Evolutionary conservation across 2,329 filamentous ascomycete species (phyloP), one percentile per base, ranked within the genome.

Genomic region (Cladosporium halotolerans): DNA sequence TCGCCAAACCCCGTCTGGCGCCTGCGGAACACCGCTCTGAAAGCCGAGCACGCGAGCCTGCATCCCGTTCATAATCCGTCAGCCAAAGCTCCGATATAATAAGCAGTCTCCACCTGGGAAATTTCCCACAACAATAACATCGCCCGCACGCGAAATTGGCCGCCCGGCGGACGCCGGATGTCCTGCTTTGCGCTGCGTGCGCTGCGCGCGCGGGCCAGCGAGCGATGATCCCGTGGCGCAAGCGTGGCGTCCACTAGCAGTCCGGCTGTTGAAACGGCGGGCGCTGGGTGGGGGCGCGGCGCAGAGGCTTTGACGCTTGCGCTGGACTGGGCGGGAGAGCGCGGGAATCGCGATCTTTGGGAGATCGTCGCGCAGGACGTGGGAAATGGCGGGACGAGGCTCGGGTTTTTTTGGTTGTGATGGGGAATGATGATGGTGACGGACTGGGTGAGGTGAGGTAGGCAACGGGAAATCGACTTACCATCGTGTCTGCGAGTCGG

Each of bases 31-130:
- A 93, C 83, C 48, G 76, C 72, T 43, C 74, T 68, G 63, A 95
- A 95, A 4, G 89, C 89, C 28, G 76, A 75, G 48, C 83, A 82
- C 0, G 83, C 85, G 55, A 92, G 73, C 75, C 84, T 87, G 57
- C 23, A 52, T 11, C 9, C 2, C 16, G 2, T 16, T 16, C 16
- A 16, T 16, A 16, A 16, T 31, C 23, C 23, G 23, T 28, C 23
- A 28, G 23, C 23, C 23, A 1, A 28, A 28, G 23, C 23, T 28
- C 23, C 7, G 7, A 28, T 28, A 28, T 28, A 23, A 39, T 16
- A 16, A 33, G 18, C 18, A 33, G 32, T 16, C 32, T 7, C 23
- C 23, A 28, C 23, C 23, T 3, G 23, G 4, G 23, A 28, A 28
- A 28, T 28, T 28, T 28, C 23, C 23, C 23, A 5, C 23, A 7